These are phyloP conservation scores for Nitzschia inconspicua DNA, from an alignment of 108 stramenopile genomes.

Conservation along the genomic window DNA sequence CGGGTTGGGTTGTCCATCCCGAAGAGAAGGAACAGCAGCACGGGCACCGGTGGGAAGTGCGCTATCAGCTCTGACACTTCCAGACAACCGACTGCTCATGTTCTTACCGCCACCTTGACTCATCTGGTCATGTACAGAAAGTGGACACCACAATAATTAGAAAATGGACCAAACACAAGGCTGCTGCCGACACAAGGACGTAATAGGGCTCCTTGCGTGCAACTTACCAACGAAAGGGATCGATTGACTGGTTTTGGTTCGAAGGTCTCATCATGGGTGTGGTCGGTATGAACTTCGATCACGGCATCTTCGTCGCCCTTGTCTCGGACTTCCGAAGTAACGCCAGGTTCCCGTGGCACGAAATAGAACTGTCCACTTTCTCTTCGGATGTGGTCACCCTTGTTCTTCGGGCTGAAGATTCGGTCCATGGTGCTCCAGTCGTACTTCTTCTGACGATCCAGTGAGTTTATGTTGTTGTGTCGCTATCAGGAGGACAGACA, in stretches of 20 bases:
- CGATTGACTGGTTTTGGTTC: conserved; percentile 19
- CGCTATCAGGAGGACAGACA: not conserved
- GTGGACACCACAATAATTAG: too few relatives aligned
- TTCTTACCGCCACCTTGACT: too few relatives aligned
- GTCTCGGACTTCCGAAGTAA: conserved; percentile 10
- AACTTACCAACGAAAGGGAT: conserved; percentile 7
- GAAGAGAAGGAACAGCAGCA: not conserved
- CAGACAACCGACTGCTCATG: too few relatives aligned
- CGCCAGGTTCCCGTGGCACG: conserved; percentile 17
- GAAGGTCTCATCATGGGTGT: conserved; percentile 18
- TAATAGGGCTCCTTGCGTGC: not conserved
- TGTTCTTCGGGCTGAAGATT: too few relatives aligned
- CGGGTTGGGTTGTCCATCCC: not conserved
- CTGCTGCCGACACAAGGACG: not conserved
- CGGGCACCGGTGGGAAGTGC: too few relatives aligned
- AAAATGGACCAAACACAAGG: too few relatives aligned
- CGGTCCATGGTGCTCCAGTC: not conserved
- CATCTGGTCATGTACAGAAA: too few relatives aligned
- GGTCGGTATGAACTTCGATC: conserved; percentile 19
- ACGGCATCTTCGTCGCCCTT: conserved; percentile 18
- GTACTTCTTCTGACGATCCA: not conserved
- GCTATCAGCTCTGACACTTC: too few relatives aligned
- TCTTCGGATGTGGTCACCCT: not conserved
- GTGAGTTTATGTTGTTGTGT: too few relatives aligned
- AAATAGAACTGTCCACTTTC: conserved; percentile 16